Conservation (phyloP, 345 rosid species). For the Moricandia moricandioides region DNA sequence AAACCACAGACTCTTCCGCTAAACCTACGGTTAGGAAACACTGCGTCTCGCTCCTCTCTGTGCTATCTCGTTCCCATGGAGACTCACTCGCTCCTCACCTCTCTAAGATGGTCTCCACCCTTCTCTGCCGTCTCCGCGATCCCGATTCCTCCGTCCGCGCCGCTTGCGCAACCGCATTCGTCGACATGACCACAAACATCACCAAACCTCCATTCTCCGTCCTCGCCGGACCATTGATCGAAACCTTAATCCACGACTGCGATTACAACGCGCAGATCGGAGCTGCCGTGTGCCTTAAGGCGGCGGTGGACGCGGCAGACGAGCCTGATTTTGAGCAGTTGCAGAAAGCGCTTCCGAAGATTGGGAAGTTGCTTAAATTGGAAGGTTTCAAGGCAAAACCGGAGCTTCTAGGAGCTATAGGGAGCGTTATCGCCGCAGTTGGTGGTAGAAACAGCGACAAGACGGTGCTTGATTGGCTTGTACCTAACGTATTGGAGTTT, state of each 20-base stretch:
- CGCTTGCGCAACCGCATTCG: conserved; percentile 67
- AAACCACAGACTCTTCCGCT: conserved; percentile 68
- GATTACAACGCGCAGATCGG: conserved; percentile 75
- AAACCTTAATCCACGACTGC: conserved; percentile 60
- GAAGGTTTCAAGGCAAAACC: conserved; percentile 83
- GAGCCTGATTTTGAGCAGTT: conserved; percentile 64
- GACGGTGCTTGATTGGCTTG: conserved; percentile 59
- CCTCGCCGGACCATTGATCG: conserved; percentile 62
- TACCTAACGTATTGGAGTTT: conserved; percentile 59
- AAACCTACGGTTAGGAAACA: conserved; percentile 79
- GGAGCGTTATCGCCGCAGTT: conserved; percentile 59
- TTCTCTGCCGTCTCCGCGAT: conserved; percentile 77
- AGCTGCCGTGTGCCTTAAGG: conserved; percentile 75
- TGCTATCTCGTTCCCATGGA: conserved; percentile 78
- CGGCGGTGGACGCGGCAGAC: conserved; percentile 65
- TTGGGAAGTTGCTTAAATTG: conserved; percentile 58
- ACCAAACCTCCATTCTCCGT: conserved; percentile 54
- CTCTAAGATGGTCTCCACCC: conserved; percentile 72
- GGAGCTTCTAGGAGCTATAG: conserved; percentile 59
- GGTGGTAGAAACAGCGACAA: conserved; percentile 49
- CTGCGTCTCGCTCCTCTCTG: conserved; percentile 66
- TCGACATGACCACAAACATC: conserved; percentile 65
- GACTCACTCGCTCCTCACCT: conserved; percentile 68
- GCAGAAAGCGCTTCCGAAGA: conserved; percentile 61
- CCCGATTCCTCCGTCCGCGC: conserved; percentile 81